These are phyloP conservation scores for Salix viminalis DNA, from an alignment of 345 rosid genomes.

Conservation along the genomic window DNA sequence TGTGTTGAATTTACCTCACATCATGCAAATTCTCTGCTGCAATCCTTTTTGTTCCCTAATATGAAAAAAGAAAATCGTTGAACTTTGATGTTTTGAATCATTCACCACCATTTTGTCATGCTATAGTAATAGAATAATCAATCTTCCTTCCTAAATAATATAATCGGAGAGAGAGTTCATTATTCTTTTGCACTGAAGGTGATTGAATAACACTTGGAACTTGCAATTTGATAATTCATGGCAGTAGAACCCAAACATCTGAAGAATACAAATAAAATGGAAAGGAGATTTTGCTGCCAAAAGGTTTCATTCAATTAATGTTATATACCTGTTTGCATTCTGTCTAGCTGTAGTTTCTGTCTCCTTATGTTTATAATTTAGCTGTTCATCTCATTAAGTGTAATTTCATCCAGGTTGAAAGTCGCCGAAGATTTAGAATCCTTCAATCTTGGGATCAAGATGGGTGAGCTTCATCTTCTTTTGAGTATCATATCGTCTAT, in stretches of 20 bases:
- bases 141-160: background rate
- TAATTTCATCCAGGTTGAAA: constrained; percentile 57
- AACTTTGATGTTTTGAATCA: too few species aligned
- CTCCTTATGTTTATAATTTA: background rate
- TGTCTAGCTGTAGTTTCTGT: background rate
- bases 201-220: background rate
- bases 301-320: background rate
- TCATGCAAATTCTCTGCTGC: background rate
- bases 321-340: background rate
- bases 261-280: background rate
- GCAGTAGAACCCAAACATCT: background rate
- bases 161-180: background rate
- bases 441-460: constrained; percentile 87
- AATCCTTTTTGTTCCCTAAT: background rate
- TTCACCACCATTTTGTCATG: background rate
- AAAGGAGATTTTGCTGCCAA: background rate
- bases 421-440: constrained; percentile 75
- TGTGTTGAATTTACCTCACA: background rate
- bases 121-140: too few species aligned
- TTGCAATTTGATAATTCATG: background rate
- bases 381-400: background rate
- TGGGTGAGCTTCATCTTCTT: constrained; percentile 59
- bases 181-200: background rate
- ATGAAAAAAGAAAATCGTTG: too few species aligned
- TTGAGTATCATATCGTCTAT: background rate